Evolutionary conservation across 257 asterid genomes (phyloP).

Genomic region (Nyctanthes arbortristis): DNA sequence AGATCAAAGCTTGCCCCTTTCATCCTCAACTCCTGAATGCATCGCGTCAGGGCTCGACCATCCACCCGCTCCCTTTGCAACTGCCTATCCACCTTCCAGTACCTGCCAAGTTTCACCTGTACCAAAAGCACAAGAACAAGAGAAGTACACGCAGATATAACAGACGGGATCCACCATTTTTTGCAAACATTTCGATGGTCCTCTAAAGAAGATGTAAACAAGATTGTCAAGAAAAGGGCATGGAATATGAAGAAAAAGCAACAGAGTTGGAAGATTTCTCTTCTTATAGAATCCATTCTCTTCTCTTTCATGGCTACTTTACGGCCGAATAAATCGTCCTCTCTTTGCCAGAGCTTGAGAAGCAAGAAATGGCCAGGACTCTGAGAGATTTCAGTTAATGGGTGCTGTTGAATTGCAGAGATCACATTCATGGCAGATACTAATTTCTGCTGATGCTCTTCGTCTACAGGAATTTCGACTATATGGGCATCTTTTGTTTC

Average conservation of each 20-base stretch:
- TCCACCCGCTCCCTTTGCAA: constrained; percentile 71
- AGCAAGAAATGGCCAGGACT: constrained; percentile 95
- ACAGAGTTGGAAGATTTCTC: constrained; percentile 81
- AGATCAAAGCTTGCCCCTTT: constrained; percentile 84
- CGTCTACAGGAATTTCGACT: constrained; percentile 70
- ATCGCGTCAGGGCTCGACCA: constrained; percentile 65
- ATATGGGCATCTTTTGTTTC: constrained; percentile 61
- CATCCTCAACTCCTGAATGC: constrained; percentile 93
- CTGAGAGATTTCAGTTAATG: constrained; percentile 78
- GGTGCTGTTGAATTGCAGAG: constrained; percentile 66
- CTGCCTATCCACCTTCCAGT: constrained; percentile 69
- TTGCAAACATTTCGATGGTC: constrained; percentile 29
- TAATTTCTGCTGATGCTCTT: constrained; percentile 57
- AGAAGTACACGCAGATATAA: constrained; percentile 46
- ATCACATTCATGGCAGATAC: constrained; percentile 28
- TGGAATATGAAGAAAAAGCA: constrained; percentile 75
- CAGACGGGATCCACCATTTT: constrained; percentile 86
- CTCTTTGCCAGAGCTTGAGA: constrained; percentile 93
- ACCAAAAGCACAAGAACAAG: constrained; percentile 50
- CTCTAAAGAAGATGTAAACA: constrained; percentile 53
- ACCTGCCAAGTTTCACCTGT: constrained; percentile 71
- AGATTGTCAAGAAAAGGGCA: constrained; percentile 58
- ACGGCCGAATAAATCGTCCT: constrained; percentile 63
- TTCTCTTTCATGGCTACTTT: constrained; percentile 61
- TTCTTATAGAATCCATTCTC: constrained; percentile 49